Conservation (phyloP, 768 basidiomycete genomes). For the Lentinula boryana region DNA sequence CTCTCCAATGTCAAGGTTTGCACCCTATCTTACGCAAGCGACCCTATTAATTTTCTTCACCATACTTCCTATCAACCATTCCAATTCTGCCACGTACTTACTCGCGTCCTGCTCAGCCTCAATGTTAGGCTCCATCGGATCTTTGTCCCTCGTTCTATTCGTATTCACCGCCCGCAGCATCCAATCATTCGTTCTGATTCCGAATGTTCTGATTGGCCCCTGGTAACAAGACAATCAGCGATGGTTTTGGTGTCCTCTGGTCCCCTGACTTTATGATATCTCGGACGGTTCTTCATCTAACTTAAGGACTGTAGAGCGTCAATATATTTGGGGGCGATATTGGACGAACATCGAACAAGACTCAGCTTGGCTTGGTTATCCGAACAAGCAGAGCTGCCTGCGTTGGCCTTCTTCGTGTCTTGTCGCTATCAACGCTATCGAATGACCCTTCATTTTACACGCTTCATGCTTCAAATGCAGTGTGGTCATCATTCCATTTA, state of each 20-base stretch:
- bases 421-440: no score
- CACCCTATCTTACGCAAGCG: neutral
- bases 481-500: neutral
- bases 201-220: neutral
- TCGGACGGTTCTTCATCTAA: no score
- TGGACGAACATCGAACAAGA: no score
- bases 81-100: neutral
- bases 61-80: neutral
- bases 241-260: neutral
- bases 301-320: no score
- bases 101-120: neutral
- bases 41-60: neutral
- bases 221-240: neutral
- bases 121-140: neutral
- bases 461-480: neutral
- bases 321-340: no score
- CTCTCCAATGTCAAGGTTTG: neutral
- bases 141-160: neutral
- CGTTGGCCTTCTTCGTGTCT: no score
- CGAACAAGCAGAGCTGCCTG: no score
- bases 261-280: neutral
- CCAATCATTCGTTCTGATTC: neutral
- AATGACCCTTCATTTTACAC: no score
- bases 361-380: no score
- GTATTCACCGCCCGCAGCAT: neutral